Evolutionary conservation across 2,329 filamentous ascomycete species (phyloP), one percentile per base, ranked within the genome.

Genomic region (Akanthomyces muscarius): DNA sequence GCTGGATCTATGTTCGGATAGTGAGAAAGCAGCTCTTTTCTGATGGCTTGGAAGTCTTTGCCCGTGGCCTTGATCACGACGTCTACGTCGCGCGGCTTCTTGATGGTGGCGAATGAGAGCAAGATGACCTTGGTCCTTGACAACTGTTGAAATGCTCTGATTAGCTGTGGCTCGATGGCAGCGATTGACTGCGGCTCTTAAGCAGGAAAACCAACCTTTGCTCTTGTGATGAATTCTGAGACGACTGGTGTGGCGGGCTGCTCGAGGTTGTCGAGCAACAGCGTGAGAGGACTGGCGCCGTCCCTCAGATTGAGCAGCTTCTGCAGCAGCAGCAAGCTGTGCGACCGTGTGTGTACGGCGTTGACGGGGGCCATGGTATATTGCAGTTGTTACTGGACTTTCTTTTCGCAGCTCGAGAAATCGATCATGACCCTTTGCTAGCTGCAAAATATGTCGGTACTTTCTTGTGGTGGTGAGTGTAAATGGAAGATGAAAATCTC

Each of bases 231-330:
- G 74, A 94, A 91, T 74, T 97, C 92, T 21, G 80, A 77, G 2
- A 94, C 67, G 4, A 97, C 77, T 0, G 88, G 87, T 36, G 80
- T 82, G 7, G 87, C 90, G 30, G 88, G 86, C 76, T 97, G 92
- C 76, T 96, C 92, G 36, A 97, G 80, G 41, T 83, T 91, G 75
- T 98, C 94, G 63, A 97, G 81, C 3, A 97, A 77, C 30, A 98
- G 80, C 0, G 93, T 97, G 70, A 98, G 86, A 3, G 94, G 94
- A 55, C 92, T 96, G 16, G 89, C 87, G 63, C 86, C 87, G 74
- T 95, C 90, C 66, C 91, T 85, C 62, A 91, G 80, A 71, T 88
- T 91, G 66, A 97, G 81, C 2, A 97, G 80, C 71, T 92, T 93
- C 66, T 92, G 90, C 62, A 97, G 87, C 2, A 96, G 81, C 3